These are phyloP conservation scores for Rhododendron simsii DNA, from an alignment of 148 eudicot species.

Conservation along the genomic window DNA sequence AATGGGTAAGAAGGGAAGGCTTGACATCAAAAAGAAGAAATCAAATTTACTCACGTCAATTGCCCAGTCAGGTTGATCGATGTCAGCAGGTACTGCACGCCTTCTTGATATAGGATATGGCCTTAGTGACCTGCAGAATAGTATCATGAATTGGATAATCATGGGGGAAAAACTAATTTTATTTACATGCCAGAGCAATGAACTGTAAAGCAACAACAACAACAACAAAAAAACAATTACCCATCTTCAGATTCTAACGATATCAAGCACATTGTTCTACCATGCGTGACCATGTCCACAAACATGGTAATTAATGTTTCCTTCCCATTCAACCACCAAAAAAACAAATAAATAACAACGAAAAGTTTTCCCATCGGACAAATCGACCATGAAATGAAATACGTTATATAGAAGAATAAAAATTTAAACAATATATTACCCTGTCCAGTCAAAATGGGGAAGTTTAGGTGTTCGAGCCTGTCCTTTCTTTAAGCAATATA, in stretches of 20 bases:
- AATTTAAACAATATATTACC: conserved; percentile 38
- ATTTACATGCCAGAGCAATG: not conserved
- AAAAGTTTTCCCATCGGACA: not conserved
- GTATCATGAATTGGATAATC: conserved; percentile 2
- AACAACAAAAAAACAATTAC: not conserved
- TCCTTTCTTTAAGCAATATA: conserved; percentile 86
- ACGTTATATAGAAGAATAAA: not conserved
- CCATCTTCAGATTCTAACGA: not conserved
- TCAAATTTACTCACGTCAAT: conserved; percentile 54
- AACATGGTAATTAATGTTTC: not conserved
- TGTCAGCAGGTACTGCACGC: conserved; percentile 63
- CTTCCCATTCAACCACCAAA: not conserved
- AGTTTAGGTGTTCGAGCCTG: conserved; percentile 70
- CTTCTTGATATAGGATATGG: conserved; percentile 77
- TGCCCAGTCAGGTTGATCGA: conserved; percentile 91
- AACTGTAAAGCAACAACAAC: not conserved
- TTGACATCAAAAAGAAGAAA: conserved; percentile 4
- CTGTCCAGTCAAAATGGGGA: conserved; percentile 93
- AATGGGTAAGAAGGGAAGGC: not conserved
- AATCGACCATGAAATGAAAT: not conserved
- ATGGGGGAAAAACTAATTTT: not conserved
- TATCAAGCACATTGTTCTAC: not conserved
- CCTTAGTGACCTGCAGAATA: conserved; percentile 52
- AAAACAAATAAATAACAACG: not conserved
- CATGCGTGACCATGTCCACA: not conserved